Percentiles rank a stretch among this genome's conserved stretches.
Conservation (phyloP, 768 basidiomycete species). For the Xanthoconium purpureum region DNA sequence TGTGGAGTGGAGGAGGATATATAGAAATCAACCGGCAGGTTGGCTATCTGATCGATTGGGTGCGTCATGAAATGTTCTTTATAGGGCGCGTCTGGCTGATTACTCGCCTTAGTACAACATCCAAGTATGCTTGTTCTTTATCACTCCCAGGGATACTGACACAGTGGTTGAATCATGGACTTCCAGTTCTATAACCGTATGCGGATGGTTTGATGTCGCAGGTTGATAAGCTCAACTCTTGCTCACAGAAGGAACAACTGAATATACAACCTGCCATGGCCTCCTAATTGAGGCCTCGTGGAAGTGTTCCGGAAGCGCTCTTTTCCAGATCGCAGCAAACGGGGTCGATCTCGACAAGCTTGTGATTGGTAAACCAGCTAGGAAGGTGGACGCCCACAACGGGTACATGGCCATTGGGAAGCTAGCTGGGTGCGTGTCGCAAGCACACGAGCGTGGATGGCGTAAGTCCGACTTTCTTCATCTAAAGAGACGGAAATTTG, state of each 20-base stretch:
- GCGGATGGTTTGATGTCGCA: slow-evolving; percentile 16
- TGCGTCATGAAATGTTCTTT: slow-evolving; percentile 8
- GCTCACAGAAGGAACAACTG: slow-evolving; percentile 44
- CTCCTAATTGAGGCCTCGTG: slow-evolving; percentile 55
- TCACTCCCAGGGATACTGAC: not conserved
- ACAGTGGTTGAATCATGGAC: not conserved
- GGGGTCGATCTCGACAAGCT: slow-evolving; percentile 47
- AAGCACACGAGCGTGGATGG: slow-evolving; percentile 37
- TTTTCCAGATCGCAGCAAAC: slow-evolving; percentile 45
- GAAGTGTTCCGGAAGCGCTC: slow-evolving; percentile 55
- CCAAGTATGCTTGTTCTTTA: slow-evolving; percentile 24
- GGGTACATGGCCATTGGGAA: not conserved
- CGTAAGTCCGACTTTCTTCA: not conserved
- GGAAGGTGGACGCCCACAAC: slow-evolving; percentile 25
- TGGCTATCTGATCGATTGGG: slow-evolving; percentile 45
- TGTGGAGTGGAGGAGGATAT: slow-evolving; percentile 40
- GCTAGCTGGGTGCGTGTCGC: not conserved
- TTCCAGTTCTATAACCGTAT: slow-evolving; percentile 25
- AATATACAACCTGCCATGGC: slow-evolving; percentile 58
- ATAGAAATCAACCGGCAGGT: slow-evolving; percentile 36
- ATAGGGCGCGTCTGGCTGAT: not conserved
- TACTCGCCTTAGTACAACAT: slow-evolving; percentile 37
- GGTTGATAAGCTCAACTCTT: slow-evolving; percentile 12
- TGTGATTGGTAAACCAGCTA: slow-evolving; percentile 53
- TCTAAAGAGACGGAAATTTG: not conserved